Evolutionary conservation across 805 yeast genomes (phyloP).

Genomic region (Hanseniaspora nectarophila): DNA sequence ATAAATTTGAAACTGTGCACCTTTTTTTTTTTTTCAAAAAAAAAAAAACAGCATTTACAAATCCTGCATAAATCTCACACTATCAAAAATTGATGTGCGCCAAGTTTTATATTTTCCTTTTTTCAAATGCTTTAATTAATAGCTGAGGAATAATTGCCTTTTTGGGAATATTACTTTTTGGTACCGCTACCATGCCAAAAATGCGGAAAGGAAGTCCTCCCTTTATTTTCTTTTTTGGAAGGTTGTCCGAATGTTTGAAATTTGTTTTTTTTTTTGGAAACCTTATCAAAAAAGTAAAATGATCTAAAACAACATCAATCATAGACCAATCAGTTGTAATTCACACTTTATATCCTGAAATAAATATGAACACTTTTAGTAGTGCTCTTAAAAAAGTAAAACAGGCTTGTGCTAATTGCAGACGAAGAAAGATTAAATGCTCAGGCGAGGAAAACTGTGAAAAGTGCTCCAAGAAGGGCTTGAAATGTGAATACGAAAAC

Average conservation of each 20-base stretch:
- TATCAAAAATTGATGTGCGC: no score
- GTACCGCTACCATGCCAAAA: background rate
- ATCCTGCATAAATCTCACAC: no score
- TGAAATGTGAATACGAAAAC: conserved; percentile 48
- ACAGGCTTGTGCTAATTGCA: conserved; percentile 64
- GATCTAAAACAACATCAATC: background rate
- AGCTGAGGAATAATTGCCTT: no score
- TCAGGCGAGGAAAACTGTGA: conserved; percentile 70
- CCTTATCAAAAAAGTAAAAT: background rate
- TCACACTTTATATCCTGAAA: no score
- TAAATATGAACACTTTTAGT: conserved; percentile 17
- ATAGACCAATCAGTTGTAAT: no score
- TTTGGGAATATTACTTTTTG: background rate
- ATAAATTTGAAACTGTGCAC: no score
- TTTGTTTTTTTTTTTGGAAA: background rate
- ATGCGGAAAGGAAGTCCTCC: no score
- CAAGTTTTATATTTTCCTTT: no score
- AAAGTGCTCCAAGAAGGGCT: conserved; percentile 69
- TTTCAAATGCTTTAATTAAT: no score
- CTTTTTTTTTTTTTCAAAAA: no score
- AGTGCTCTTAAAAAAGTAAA: conserved; percentile 52
- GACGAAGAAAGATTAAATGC: conserved; percentile 66
- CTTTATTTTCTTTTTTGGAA: background rate
- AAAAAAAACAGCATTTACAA: no score
- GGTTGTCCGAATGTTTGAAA: background rate